A percentile compares a stretch with the other conserved stretches of the same genome.
phyloP scores from a whole-genome alignment of 345 rosid genomes.

The Eucalyptus tenuipes region DNA sequence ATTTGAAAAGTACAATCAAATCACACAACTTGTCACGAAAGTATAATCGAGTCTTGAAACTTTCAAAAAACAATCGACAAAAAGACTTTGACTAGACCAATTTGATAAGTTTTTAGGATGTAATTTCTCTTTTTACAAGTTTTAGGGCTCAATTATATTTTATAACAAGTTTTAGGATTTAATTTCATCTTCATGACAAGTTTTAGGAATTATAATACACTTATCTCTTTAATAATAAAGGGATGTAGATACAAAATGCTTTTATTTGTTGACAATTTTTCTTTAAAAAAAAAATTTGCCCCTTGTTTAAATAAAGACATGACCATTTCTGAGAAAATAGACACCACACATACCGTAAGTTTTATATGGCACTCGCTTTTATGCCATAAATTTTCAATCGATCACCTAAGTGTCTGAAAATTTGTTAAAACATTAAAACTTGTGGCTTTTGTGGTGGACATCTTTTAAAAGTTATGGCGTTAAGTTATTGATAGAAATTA shows the following conservation, averaged over 20 bases:
- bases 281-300: neutral
- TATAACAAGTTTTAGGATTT: rapidly evolving
- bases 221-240: neutral
- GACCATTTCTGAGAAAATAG: rapidly evolving
- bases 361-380: neutral
- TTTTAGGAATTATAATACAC: too few relatives aligned
- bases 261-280: too few relatives aligned
- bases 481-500: neutral
- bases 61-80: rapidly evolving
- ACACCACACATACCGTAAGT: rapidly evolving
- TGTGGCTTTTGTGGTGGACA: rapidly evolving
- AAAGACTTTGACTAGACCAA: rapidly evolving
- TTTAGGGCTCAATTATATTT: rapidly evolving
- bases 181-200: neutral
- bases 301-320: neutral
- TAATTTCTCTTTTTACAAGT: too few relatives aligned
- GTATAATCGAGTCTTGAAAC: rapidly evolving
- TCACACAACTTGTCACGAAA: too few relatives aligned
- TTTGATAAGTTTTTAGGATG: too few relatives aligned
- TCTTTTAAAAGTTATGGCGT: neutral
- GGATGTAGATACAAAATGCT: neutral
- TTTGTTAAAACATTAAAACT: neutral
- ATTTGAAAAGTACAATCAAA: too few relatives aligned
- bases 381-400: rapidly evolving
- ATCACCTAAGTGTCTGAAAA: neutral